Base-by-base conservation (phyloP, 2,329 filamentous ascomycete species). In the Zalaria obscura region DNA sequence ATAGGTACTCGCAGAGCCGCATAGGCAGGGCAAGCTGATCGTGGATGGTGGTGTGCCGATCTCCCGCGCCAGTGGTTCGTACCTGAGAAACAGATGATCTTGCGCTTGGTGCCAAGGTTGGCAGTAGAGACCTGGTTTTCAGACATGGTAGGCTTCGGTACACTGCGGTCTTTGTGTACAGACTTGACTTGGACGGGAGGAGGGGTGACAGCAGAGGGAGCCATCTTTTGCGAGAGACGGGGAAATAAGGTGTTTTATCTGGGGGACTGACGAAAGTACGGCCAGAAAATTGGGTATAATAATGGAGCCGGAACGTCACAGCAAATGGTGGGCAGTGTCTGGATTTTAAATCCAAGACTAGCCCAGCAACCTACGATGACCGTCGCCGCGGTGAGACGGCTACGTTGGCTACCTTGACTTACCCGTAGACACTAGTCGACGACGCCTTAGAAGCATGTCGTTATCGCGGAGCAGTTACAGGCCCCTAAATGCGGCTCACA, bases 81-180 rank as follows among this genome's bases (percentile, higher is more conserved):
- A 73, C 69, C 70, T 51, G 72, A 75, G 52, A 75, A 75, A 55
- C 70, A 73, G 45, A 75, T 68, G 42, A 75, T 71, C 60, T 75
- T 75, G 48, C 72, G 59, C 59, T 68, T 72, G 36, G 62, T 70
- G 45, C 56, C 58, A 38, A 61, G 52, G 39, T 41, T 25, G 26
- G 50, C 47, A 10, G 50, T 47, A 38, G 48, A 43, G 10, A 49
- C 40, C 29, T 43, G 40, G 43, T 35, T 25, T 40, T 32, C 11
- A 27, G 45, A 39, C 38, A 52, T 45, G 32, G 47, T 48, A 18
- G 48, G 36, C 35, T 48, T 44, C 5, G 50, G 48, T 5, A 49
- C 47, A 34, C 43, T 50, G 8, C 52, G 40, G 38, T 38, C 18
- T 18, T 18, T 45, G 29, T 47, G 40, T 29, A 44, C 33, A 9